Conservation (phyloP, 345 rosid genomes). For the Stellera chamaejasme region DNA sequence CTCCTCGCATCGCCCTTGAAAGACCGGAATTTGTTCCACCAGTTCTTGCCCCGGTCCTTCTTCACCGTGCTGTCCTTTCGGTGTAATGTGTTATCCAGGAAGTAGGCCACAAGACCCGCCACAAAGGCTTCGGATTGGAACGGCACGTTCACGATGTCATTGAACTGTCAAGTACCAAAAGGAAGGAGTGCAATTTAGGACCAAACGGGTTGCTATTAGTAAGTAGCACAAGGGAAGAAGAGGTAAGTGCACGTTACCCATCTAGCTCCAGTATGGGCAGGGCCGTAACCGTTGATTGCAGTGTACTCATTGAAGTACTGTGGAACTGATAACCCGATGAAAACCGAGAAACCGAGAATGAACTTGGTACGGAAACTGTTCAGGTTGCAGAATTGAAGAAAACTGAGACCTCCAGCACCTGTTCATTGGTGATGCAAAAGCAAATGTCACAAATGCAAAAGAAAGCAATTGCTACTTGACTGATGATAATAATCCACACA, state of each 20-base stretch:
- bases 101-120: constrained; percentile 69
- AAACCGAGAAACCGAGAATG: constrained; percentile 79
- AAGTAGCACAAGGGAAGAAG: not conserved
- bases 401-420: constrained; percentile 89
- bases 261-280: constrained; percentile 70
- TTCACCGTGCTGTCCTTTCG: constrained; percentile 37
- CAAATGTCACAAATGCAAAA: not conserved
- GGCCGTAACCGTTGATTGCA: constrained; percentile 77
- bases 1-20: constrained; percentile 68
- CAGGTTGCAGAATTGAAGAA: constrained; percentile 89
- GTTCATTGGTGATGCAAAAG: constrained; percentile 6
- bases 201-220: not conserved
- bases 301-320: constrained; percentile 92
- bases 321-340: constrained; percentile 83
- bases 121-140: constrained; percentile 86
- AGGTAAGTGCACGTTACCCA: constrained; percentile 50
- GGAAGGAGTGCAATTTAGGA: constrained; percentile 5
- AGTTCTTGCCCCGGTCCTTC: constrained; percentile 91
- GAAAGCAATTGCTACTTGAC: not conserved
- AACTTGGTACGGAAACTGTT: constrained; percentile 77
- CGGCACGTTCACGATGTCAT: constrained; percentile 84
- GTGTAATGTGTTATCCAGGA: constrained; percentile 72
- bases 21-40: constrained; percentile 87
- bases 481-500: no score
- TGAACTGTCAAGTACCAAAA: constrained; percentile 50